Evolutionary conservation across 495 filamentous ascomycete genomes (phyloP), one percentile per base, ranked within the genome.

Genomic region (Podospora comata): DNA sequence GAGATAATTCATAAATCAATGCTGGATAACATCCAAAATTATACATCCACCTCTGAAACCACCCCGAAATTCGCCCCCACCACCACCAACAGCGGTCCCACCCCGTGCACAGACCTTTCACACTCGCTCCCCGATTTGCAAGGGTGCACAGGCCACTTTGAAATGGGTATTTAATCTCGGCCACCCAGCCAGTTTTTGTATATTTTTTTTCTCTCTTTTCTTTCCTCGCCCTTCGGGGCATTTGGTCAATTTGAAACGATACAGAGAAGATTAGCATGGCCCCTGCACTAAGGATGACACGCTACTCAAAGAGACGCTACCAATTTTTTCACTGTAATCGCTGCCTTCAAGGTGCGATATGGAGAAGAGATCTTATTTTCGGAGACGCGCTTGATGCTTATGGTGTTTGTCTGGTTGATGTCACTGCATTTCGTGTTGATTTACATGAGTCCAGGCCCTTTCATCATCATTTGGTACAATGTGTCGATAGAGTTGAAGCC

Each of bases 221-320:
- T 70, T 71, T 73, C 71, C 56, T 70, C 58, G 68, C 66, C 70
- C 71, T 74, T 72, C 71, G 75, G 74, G 72, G 68, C 72, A 77
- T 76, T 73, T 77, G 77, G 77, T 77, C 77, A 79, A 76, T 75
- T 73, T 79, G 75, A 75, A 79, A 75, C 75, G 73, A 74, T 75
- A 79, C 77, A 92, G 88, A 94, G 90, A 94, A 93, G 90, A 94
- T 93, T 96, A 97, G 93, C 94, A 97, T 97, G 92, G 94, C 94
- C 94, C 94, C 94, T 97, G 94, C 93, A 96, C 93, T 96, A 97
- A 97, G 93, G 93, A 96, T 96, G 93, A 96, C 92, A 96, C 92
- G 92, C 92, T 93, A 91, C 93, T 92, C 91, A 94, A 93, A 94
- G 92, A 93, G 91, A 92, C 89, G 90, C 90, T 92, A 90, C 85